Base-by-base conservation (phyloP, 1,284 basidiomycete genomes). In the Retiboletus flavoniger region DNA sequence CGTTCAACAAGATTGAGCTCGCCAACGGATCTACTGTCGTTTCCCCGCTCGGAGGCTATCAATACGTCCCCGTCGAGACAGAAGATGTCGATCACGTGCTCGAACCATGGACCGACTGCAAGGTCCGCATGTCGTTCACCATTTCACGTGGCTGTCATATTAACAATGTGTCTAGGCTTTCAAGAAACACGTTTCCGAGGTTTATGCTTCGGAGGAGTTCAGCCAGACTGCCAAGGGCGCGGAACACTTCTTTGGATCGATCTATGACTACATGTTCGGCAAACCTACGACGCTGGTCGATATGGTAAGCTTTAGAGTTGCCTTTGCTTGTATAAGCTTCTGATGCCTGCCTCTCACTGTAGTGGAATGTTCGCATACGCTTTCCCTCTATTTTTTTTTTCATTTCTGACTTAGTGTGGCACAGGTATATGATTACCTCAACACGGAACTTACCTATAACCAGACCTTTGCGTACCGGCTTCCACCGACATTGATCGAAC, bases 51-150 rank as follows among this genome's bases (percentile, higher is more conserved):
- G 82, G 83, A 4, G 91, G 93, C 0, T 94, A 94, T 72, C 89
- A 92, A 71, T 93, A 92, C 60, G 79, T 92, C 54, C 88, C 89
- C 32, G 81, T 92, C 47, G 84, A 91, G 71, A 90, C 91, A 62
- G 87, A 90, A 41, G 80, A 78, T 36, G 88, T 91, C 60, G 89
- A 91, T 65, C 82, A 85, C 61, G 88, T 89, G 53, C 75, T 95
- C 61, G 90, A 95, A 72, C 83, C 85, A 45, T 94, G 89, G 88
- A 90, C 88, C n/a, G 79, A 85, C 63, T 93, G 91, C 75, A 85
- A 87, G 32, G 87, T 89, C 66, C 50, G 80, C 54, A 46, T 52
- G 28, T 36, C 34, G 40, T 19, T 55, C 52, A 6, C 42, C 26
- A 11, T 55, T 46, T 43, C 62, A 58, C 60, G 58, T 66, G 58